Conservation (phyloP, 208 protist genomes). For the Naegleria gruberi region DNA sequence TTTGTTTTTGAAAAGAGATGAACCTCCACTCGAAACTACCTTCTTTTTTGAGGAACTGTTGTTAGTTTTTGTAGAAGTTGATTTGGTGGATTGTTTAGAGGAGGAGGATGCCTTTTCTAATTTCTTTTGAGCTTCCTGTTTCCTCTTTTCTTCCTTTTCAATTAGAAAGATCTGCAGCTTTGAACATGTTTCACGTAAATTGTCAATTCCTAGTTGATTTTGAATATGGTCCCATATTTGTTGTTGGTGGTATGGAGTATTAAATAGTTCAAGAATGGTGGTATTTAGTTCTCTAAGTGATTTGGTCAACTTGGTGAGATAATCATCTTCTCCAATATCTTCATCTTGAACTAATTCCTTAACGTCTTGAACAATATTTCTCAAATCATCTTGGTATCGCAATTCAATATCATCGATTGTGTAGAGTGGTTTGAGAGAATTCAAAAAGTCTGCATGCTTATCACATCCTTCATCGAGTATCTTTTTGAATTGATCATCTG, state of each 20-base stretch:
- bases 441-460: neutral
- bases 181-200: neutral
- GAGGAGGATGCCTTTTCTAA: too few relatives aligned
- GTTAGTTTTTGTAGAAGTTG: too few relatives aligned
- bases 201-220: neutral
- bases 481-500: neutral
- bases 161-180: too few relatives aligned
- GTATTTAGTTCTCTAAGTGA: neutral
- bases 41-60: neutral
- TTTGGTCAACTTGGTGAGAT: neutral
- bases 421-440: neutral
- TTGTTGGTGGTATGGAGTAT: neutral
- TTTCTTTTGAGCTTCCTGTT: too few relatives aligned
- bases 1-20: too few relatives aligned
- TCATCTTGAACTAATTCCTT: neutral
- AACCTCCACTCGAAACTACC: too few relatives aligned
- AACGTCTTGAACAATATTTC: neutral
- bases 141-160: too few relatives aligned
- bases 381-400: too few relatives aligned
- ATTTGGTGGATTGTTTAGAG: too few relatives aligned
- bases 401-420: neutral
- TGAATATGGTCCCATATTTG: neutral
- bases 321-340: neutral
- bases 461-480: neutral
- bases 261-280: neutral